These are phyloP conservation scores for Trapa incisa DNA, from an alignment of 345 rosid species.

Conservation along the genomic window DNA sequence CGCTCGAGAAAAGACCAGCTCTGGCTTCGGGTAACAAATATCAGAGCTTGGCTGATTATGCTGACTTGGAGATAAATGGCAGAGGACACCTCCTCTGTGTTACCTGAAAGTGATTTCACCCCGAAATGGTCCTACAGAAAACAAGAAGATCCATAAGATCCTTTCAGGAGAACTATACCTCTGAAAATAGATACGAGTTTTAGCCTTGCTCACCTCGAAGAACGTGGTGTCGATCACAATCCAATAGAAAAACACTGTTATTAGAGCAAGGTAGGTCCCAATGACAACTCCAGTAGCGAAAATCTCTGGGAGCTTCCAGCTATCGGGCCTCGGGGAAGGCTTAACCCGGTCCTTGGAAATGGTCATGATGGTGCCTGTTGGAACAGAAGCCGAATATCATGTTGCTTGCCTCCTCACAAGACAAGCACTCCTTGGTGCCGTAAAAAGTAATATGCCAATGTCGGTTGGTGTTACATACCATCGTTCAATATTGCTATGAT, in stretches of 20 bases:
- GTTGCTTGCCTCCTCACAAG: no score
- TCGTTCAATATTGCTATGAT: slow-evolving; percentile 89
- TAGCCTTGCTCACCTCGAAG: slow-evolving; percentile 38
- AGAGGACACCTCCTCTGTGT: slow-evolving; percentile 57
- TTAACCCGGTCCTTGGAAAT: slow-evolving; percentile 78
- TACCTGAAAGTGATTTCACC: slow-evolving; percentile 41
- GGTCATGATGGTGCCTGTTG: slow-evolving; percentile 85
- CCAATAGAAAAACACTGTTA: slow-evolving; percentile 87
- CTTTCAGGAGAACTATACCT: no score
- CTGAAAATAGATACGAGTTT: no score
- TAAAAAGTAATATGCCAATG: neutral
- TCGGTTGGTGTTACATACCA: slow-evolving; percentile 27
- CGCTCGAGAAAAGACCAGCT: slow-evolving; percentile 85
- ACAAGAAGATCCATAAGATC: no score
- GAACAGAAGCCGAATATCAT: neutral
- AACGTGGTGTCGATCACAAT: slow-evolving; percentile 57
- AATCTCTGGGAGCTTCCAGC: slow-evolving; percentile 92
- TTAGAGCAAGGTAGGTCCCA: slow-evolving; percentile 83
- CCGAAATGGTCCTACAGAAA: slow-evolving; percentile 29
- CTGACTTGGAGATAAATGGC: slow-evolving; percentile 94
- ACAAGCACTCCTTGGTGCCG: no score
- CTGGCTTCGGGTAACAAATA: slow-evolving; percentile 87
- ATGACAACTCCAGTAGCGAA: slow-evolving; percentile 85
- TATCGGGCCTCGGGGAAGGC: slow-evolving; percentile 80
- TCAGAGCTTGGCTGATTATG: slow-evolving; percentile 94